A percentile compares a stretch with the other conserved stretches of the same genome.
These are phyloP conservation scores for Nicotiana noctiflora DNA, from an alignment of 257 asterid genomes.

Conservation along the genomic window DNA sequence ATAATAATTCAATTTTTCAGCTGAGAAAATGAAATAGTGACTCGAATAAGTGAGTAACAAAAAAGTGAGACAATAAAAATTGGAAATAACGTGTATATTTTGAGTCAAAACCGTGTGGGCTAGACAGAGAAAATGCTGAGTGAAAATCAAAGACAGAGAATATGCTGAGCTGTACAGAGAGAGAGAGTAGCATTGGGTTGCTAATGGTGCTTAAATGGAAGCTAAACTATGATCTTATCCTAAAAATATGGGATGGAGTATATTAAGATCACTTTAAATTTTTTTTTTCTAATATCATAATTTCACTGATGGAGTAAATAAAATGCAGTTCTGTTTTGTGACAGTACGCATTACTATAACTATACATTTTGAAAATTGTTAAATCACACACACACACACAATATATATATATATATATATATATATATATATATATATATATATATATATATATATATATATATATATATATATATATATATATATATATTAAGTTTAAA, in stretches of 20 bases:
- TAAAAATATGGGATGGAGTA: neutral
- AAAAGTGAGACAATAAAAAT: neutral
- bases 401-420: too few relatives aligned
- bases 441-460: too few relatives aligned
- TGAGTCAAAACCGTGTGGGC: conserved; percentile 16
- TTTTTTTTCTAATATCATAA: neutral
- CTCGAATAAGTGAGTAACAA: neutral
- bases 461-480: too few relatives aligned
- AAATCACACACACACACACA: too few relatives aligned
- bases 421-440: too few relatives aligned
- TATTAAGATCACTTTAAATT: neutral
- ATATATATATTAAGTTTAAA: too few relatives aligned
- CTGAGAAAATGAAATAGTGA: neutral
- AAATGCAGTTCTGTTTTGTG: too few relatives aligned
- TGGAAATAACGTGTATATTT: neutral
- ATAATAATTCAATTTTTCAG: neutral
- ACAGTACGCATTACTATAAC: too few relatives aligned
- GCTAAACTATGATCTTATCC: neutral
- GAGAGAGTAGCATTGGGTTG: too few relatives aligned
- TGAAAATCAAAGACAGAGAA: neutral
- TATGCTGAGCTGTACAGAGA: neutral
- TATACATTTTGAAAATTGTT: too few relatives aligned
- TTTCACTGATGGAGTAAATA: too few relatives aligned
- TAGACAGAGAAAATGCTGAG: neutral
- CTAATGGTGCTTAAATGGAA: too few relatives aligned